Conservation (phyloP, 2,329 filamentous ascomycete species). For the Phaeoacremonium minimum region DNA sequence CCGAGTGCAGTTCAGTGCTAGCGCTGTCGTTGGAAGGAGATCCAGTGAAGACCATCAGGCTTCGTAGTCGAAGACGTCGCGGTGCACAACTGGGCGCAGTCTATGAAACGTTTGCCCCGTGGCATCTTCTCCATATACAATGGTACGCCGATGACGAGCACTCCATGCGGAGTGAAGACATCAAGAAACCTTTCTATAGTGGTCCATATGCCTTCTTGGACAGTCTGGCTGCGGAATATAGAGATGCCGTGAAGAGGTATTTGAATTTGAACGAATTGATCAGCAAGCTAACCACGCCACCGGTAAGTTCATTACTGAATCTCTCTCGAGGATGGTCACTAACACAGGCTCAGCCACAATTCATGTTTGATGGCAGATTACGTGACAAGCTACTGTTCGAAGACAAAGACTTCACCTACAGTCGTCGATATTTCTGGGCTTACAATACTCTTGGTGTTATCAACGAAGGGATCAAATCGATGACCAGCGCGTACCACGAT, state of each 20-base stretch:
- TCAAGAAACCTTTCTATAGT: slow-evolving; percentile 51
- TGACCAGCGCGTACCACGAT: slow-evolving; percentile 51
- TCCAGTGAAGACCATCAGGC: slow-evolving; percentile 42
- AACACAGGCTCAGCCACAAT: slow-evolving; percentile 31
- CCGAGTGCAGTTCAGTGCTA: slow-evolving; percentile 55
- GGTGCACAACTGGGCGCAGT: slow-evolving; percentile 42
- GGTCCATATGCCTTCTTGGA: slow-evolving; percentile 59
- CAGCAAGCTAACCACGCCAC: slow-evolving; percentile 54
- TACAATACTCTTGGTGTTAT: slow-evolving; percentile 57
- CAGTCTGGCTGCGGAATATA: slow-evolving; percentile 54
- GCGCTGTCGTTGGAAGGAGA: slow-evolving; percentile 52
- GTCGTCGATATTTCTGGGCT: slow-evolving; percentile 58
- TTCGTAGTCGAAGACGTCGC: slow-evolving; percentile 42
- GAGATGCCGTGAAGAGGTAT: slow-evolving; percentile 55
- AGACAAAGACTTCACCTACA: slow-evolving; percentile 57
- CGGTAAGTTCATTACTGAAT: slow-evolving; percentile 24
- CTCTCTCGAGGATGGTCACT: background rate
- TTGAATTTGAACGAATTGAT: slow-evolving; percentile 52
- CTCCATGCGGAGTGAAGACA: slow-evolving; percentile 50
- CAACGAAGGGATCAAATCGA: slow-evolving; percentile 54
- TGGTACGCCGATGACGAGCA: slow-evolving; percentile 56
- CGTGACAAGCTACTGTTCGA: slow-evolving; percentile 58
- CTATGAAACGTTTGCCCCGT: slow-evolving; percentile 55
- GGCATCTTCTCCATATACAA: slow-evolving; percentile 55
- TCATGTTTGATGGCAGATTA: slow-evolving; percentile 53